phyloP scores from a whole-genome alignment of 345 rosid species.

The Pistacia vera region DNA sequence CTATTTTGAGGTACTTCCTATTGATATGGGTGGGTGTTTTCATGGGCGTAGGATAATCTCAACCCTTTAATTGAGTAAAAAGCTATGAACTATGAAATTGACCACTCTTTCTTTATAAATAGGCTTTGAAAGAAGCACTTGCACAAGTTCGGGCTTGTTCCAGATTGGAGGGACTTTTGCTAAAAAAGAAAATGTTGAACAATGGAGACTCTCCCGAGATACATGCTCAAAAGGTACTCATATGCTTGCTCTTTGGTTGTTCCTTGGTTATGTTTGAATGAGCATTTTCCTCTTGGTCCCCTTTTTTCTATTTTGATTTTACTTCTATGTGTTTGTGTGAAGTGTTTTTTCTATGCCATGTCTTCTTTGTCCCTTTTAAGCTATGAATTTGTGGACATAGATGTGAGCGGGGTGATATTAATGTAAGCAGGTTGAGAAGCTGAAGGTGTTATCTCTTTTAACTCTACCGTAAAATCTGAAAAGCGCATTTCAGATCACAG shows the following conservation, averaged over 20 bases:
- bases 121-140: constrained; percentile 85
- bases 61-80: background rate
- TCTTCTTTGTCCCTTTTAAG: constrained; percentile 10
- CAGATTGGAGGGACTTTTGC: constrained; percentile 74
- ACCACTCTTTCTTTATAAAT: constrained; percentile 22
- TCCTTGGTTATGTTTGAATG: background rate
- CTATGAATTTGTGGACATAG: constrained; percentile 16
- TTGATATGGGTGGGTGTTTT: background rate
- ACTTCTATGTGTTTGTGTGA: background rate
- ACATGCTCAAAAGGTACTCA: constrained; percentile 91
- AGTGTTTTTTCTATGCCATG: constrained; percentile 13
- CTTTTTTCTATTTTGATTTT: constrained; percentile 13
- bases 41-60: background rate
- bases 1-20: background rate
- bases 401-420: background rate
- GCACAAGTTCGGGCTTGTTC: constrained; percentile 74
- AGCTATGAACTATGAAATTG: background rate
- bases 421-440: constrained; percentile 74
- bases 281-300: background rate
- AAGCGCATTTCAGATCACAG: constrained; percentile 86
- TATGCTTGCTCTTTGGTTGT: constrained; percentile 6
- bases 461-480: constrained; percentile 77
- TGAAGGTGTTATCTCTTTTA: constrained; percentile 90
- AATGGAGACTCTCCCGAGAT: constrained; percentile 86
- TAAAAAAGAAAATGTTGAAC: constrained; percentile 66